Conservation (phyloP, 2,329 filamentous ascomycete species). For the Xylaria sp. region DNA sequence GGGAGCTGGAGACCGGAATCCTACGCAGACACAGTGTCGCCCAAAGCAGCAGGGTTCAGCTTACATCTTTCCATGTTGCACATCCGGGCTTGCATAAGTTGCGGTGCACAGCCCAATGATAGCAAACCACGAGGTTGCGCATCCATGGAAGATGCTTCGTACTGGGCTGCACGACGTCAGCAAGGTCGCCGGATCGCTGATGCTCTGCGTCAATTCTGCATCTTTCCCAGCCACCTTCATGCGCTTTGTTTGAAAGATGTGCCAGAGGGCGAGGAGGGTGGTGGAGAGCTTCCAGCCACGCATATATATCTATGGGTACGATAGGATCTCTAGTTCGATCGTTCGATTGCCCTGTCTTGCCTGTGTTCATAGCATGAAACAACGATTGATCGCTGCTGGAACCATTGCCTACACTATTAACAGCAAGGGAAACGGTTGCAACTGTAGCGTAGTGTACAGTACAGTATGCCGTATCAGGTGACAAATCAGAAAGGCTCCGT, state of each 20-base stretch:
- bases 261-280: not conserved
- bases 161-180: slow-evolving; percentile 30
- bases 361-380: slow-evolving; percentile 4
- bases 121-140: slow-evolving; percentile 44
- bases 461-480: slow-evolving; percentile 8
- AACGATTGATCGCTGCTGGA: slow-evolving; percentile 7
- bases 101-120: slow-evolving; percentile 44
- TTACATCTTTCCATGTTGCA: slow-evolving; percentile 32
- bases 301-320: not conserved
- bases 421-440: slow-evolving; percentile 22
- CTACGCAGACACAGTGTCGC: slow-evolving; percentile 32
- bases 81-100: slow-evolving; percentile 43
- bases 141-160: slow-evolving; percentile 36
- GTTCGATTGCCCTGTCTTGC: not conserved
- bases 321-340: slow-evolving; percentile 9
- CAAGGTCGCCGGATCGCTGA: slow-evolving; percentile 22
- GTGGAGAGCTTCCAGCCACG: slow-evolving; percentile 26
- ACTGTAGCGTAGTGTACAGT: slow-evolving; percentile 10
- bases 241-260: not conserved
- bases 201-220: slow-evolving; percentile 11
- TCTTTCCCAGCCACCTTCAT: slow-evolving; percentile 33
- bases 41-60: slow-evolving; percentile 38
- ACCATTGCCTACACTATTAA: not conserved
- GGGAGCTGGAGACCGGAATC: slow-evolving; percentile 15
- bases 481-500: slow-evolving; percentile 16